Conservation (phyloP, 345 rosid species). For the Eucalyptus urophylla region DNA sequence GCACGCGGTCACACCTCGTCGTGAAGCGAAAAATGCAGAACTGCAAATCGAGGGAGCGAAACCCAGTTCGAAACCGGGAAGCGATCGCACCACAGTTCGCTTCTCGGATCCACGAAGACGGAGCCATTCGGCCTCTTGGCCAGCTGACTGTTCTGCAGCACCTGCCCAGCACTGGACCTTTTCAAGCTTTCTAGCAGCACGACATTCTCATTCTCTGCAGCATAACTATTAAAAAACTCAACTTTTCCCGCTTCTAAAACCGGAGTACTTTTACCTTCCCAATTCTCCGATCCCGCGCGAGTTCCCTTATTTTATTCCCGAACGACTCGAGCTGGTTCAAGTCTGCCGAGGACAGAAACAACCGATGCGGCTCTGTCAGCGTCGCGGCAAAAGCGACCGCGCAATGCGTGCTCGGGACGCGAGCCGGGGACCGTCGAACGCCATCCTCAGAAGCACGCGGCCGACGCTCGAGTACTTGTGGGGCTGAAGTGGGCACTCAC, state of each 20-base stretch:
- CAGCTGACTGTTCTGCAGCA: not conserved
- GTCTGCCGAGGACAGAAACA: not conserved
- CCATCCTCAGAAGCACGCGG: not conserved
- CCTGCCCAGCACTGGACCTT: not conserved
- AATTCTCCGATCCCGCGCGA: not conserved
- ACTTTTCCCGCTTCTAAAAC: not conserved
- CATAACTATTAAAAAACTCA: not conserved
- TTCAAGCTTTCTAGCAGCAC: not conserved
- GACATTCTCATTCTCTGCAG: not conserved
- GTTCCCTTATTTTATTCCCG: not conserved
- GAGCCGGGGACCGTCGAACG: not conserved
- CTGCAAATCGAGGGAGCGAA: not conserved
- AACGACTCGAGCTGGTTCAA: not conserved
- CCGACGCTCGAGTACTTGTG: not conserved
- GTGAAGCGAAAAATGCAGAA: not conserved
- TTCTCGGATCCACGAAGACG: not conserved
- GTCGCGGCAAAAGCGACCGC: not conserved
- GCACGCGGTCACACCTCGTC: not conserved
- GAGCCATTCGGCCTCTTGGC: not conserved
- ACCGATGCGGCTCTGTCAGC: not conserved
- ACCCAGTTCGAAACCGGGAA: not conserved
- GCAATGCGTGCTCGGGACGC: not conserved
- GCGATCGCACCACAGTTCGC: not conserved
- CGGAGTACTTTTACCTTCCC: not conserved
- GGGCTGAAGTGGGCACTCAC: not conserved